Percentiles rank a stretch among this genome's conserved stretches.
phyloP scores from a whole-genome alignment of 768 basidiomycete genomes.

The Kwoniella newhampshirensis region DNA sequence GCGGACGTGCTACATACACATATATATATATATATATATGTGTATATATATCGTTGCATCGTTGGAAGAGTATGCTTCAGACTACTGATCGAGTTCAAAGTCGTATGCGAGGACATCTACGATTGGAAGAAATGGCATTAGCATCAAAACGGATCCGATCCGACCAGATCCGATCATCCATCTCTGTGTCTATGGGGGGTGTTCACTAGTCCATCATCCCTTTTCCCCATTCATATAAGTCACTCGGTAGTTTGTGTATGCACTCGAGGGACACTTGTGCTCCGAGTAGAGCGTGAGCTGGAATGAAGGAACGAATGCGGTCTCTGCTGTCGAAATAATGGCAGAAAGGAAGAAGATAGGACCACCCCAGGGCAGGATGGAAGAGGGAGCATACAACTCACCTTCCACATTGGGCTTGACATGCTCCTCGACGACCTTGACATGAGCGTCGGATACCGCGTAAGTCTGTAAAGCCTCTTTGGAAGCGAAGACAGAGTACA shows the following conservation, averaged over 20 bases:
- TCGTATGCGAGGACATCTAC: conserved; percentile 51
- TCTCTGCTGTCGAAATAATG: too few species aligned
- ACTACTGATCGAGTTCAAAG: conserved; percentile 47
- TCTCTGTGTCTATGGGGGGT: too few species aligned
- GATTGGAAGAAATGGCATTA: not conserved
- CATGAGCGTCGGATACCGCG: conserved; percentile 49
- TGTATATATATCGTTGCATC: too few species aligned
- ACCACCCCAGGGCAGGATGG: not conserved
- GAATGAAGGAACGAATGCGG: not conserved
- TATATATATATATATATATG: too few species aligned
- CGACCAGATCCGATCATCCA: too few species aligned
- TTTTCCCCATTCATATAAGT: too few species aligned
- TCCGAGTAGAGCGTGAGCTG: not conserved
- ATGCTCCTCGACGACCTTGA: conserved; percentile 42
- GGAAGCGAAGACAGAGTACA: conserved; percentile 50
- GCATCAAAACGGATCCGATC: too few species aligned
- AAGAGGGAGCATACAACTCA: conserved; percentile 22
- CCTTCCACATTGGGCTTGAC: conserved; percentile 47
- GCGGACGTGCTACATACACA: too few species aligned
- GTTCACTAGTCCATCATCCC: conserved; percentile 1
- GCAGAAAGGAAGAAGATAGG: not conserved
- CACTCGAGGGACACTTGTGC: too few species aligned
- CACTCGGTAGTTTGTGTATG: too few species aligned
- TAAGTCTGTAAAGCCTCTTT: conserved; percentile 45
- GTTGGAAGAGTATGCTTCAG: not conserved